Conservation (phyloP, 768 basidiomycete species). For the Asterophora parasitica region DNA sequence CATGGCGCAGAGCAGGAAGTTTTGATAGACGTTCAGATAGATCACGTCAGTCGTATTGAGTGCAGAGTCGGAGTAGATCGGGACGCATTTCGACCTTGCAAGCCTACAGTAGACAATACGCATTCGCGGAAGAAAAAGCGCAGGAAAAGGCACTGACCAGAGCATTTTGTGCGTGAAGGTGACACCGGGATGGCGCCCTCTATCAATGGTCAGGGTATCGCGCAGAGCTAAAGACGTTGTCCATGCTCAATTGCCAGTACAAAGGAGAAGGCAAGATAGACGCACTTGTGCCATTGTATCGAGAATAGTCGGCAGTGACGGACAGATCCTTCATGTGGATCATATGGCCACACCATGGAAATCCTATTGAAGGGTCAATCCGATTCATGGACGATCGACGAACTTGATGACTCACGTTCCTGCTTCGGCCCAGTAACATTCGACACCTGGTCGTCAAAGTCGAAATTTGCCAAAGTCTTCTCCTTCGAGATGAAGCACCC, state of each 20-base stretch:
- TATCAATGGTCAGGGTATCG: conserved; percentile 68
- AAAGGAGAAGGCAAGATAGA: conserved; percentile 1
- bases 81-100: conserved; percentile 69
- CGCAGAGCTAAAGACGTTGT: conserved; percentile 33
- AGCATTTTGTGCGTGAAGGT: conserved; percentile 71
- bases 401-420: conserved; percentile 27
- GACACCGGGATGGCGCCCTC: conserved; percentile 58
- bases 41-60: conserved; percentile 62
- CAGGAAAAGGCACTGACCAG: conserved; percentile 40
- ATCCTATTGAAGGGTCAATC: conserved; percentile 40
- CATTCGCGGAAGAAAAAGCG: not conserved
- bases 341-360: conserved; percentile 90
- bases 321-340: conserved; percentile 77
- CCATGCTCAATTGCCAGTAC: too few relatives aligned
- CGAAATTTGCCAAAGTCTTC: conserved; percentile 89
- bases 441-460: conserved; percentile 47
- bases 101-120: conserved; percentile 41
- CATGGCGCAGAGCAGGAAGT: conserved; percentile 75
- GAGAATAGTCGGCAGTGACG: conserved; percentile 71
- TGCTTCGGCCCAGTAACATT: conserved; percentile 48
- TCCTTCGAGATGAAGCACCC: conserved; percentile 87
- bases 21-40: conserved; percentile 83
- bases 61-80: conserved; percentile 71
- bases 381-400: not conserved
- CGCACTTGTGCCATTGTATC: conserved; percentile 60